These are phyloP conservation scores for Hyphopichia pseudoburtonii DNA, from an alignment of 1,139 yeast genomes.

Conservation along the genomic window DNA sequence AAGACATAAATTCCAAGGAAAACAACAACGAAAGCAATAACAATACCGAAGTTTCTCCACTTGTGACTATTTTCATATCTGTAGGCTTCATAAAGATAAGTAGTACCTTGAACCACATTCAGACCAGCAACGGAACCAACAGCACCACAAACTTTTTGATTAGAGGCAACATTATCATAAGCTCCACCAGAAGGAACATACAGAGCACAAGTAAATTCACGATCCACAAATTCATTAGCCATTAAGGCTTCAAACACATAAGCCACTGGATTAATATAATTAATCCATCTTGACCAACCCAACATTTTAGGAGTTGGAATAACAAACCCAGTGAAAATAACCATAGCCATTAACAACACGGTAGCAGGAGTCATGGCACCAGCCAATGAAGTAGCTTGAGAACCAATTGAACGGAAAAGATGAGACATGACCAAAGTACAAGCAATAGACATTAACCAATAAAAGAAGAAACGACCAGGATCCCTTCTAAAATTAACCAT, in stretches of 20 bases:
- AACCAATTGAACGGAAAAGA: slow-evolving; percentile 70
- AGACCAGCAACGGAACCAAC: slow-evolving; percentile 67
- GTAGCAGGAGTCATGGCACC: slow-evolving; percentile 78
- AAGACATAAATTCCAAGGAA: slow-evolving; percentile 56
- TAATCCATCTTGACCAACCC: slow-evolving; percentile 82
- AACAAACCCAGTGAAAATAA: slow-evolving; percentile 76
- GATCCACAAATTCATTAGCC: slow-evolving; percentile 57
- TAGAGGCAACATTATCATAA: slow-evolving; percentile 32
- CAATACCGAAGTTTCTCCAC: slow-evolving; percentile 86
- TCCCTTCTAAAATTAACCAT: slow-evolving; percentile 64
- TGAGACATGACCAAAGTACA: slow-evolving; percentile 70
- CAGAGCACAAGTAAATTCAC: slow-evolving; percentile 39
- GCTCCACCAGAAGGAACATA: slow-evolving; percentile 23
- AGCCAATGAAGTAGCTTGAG: slow-evolving; percentile 56
- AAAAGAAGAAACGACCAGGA: slow-evolving; percentile 71
- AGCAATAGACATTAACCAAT: slow-evolving; percentile 51
- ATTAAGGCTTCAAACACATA: slow-evolving; percentile 69
- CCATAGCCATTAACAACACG: slow-evolving; percentile 55
- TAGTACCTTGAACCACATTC: slow-evolving; percentile 54
- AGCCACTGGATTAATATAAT: slow-evolving; percentile 68
- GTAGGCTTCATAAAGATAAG: slow-evolving; percentile 48
- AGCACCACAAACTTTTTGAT: slow-evolving; percentile 54
- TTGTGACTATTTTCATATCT: slow-evolving; percentile 56
- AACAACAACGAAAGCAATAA: slow-evolving; percentile 53
- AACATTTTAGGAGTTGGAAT: slow-evolving; percentile 67